Base-by-base conservation (phyloP, 768 basidiomycete species). In the Mycena kentingensis region DNA sequence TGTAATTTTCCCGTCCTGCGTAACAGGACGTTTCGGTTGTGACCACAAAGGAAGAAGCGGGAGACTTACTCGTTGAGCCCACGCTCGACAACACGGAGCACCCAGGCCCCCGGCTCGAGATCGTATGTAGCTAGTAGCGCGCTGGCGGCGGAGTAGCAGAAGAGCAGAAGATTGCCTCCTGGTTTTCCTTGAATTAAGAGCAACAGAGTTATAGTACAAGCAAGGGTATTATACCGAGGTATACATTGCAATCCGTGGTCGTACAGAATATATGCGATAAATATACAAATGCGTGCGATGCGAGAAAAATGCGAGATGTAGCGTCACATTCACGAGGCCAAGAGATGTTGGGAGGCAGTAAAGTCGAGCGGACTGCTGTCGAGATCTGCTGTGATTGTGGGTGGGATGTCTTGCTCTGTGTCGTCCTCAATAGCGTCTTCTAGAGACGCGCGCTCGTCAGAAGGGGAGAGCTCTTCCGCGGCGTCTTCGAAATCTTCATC, bases 51-150 rank as follows among this genome's bases (percentile, higher is more conserved):
- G 48, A 38, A 49, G 32, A 19, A 25, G 34, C 39, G 24, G 3
- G 37, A 51, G 28, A 57, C 62, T 46, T 60, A 93, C 96, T 77
- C 81, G 84, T 63, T 87, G 79, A 0, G 93, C 92, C 96, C 96
- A 64, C 81, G 86, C 68, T 94, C 84, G 1, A 98, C 80, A 0
- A 90, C 83, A 54, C 75, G 77, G 44, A 97, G 73, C n/a, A 99
- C 93, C 65, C 93, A 93, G 27, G 83, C 83, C 55, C 95, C 93
- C 2, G 94, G 88, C 37, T 84, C 81, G 46, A 90, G 61, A 60
- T 92, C 82, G 66, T 88, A 81, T 36, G 92, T 91, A 4, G 85
- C 83, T 44, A 99, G 75, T 19, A 97, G 75, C 3, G 92, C 83
- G 65, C 96, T 88, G 87, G 77, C 0, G 94, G 94, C 22, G 85